Percentiles rank a stretch among this genome's conserved stretches.
These are phyloP conservation scores for Erucastrum elatum DNA, from an alignment of 345 rosid species.

Conservation along the genomic window DNA sequence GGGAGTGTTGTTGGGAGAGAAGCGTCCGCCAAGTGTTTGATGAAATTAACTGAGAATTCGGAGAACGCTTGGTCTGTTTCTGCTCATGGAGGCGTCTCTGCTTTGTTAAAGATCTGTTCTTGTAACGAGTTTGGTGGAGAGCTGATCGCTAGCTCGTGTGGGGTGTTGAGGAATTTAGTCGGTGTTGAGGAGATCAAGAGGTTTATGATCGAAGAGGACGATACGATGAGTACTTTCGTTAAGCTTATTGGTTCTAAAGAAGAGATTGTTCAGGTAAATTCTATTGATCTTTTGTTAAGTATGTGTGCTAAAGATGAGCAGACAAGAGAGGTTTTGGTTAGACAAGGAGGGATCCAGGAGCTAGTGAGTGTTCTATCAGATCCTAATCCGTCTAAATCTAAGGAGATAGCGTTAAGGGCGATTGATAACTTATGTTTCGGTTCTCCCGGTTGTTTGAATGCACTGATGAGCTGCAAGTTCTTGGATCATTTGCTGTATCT, in stretches of 20 bases:
- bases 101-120: slow-evolving; percentile 68
- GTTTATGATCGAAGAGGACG: slow-evolving; percentile 75
- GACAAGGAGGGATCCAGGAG: slow-evolving; percentile 66
- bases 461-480: slow-evolving; percentile 57
- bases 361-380: slow-evolving; percentile 60
- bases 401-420: slow-evolving; percentile 63
- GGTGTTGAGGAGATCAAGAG: slow-evolving; percentile 87
- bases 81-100: slow-evolving; percentile 94
- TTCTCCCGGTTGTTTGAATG: slow-evolving; percentile 43
- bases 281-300: slow-evolving; percentile 63
- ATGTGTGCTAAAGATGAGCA: slow-evolving; percentile 68
- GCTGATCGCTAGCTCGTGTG: slow-evolving; percentile 59
- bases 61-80: slow-evolving; percentile 97
- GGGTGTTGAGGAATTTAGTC: slow-evolving; percentile 72
- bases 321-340: slow-evolving; percentile 50
- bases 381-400: slow-evolving; percentile 55
- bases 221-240: slow-evolving; percentile 53
- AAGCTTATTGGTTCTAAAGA: slow-evolving; percentile 67
- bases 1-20: slow-evolving; percentile 55
- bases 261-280: slow-evolving; percentile 70
- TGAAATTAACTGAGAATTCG: slow-evolving; percentile 66
- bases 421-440: slow-evolving; percentile 74
- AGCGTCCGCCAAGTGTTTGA: slow-evolving; percentile 61
- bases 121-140: slow-evolving; percentile 43
- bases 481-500: slow-evolving; percentile 55